Percentiles rank a stretch among this genome's conserved stretches.
These are phyloP conservation scores for Terfezia claveryi DNA, from an alignment of 495 filamentous ascomycete genomes.

Conservation along the genomic window DNA sequence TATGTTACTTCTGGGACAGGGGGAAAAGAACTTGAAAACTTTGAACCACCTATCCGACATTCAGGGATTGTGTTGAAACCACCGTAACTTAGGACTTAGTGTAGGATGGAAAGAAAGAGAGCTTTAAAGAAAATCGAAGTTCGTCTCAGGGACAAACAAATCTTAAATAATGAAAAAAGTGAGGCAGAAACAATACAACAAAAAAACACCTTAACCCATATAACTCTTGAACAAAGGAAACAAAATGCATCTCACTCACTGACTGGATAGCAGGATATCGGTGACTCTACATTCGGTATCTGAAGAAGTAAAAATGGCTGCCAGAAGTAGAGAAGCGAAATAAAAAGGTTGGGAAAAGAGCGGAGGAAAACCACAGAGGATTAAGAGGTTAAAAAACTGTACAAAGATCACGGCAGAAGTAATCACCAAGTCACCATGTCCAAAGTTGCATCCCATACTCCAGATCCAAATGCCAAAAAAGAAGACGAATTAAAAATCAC, in stretches of 20 bases:
- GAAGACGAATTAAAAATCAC: slow-evolving; percentile 1
- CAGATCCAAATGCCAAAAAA: slow-evolving; percentile 19
- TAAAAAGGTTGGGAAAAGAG: neutral
- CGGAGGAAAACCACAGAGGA: slow-evolving; percentile 1
- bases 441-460: slow-evolving; percentile 20
- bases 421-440: slow-evolving; percentile 15
- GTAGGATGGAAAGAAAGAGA: too few relatives aligned
- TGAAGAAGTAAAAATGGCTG: slow-evolving; percentile 2
- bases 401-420: slow-evolving; percentile 5
- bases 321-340: slow-evolving; percentile 3
- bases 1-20: too few relatives aligned
- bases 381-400: slow-evolving; percentile 1
- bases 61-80: too few relatives aligned
- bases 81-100: too few relatives aligned
- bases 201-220: neutral
- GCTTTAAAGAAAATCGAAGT: too few relatives aligned
- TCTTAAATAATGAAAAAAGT: too few relatives aligned
- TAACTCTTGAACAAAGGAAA: neutral
- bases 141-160: too few relatives aligned
- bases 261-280: too few relatives aligned
- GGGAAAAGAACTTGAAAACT: too few relatives aligned
- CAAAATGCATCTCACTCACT: too few relatives aligned
- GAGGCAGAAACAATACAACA: neutral
- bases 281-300: neutral
- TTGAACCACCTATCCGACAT: too few relatives aligned